phyloP scores from a whole-genome alignment of 441 rosid species.

The Isatis lusitanica region DNA sequence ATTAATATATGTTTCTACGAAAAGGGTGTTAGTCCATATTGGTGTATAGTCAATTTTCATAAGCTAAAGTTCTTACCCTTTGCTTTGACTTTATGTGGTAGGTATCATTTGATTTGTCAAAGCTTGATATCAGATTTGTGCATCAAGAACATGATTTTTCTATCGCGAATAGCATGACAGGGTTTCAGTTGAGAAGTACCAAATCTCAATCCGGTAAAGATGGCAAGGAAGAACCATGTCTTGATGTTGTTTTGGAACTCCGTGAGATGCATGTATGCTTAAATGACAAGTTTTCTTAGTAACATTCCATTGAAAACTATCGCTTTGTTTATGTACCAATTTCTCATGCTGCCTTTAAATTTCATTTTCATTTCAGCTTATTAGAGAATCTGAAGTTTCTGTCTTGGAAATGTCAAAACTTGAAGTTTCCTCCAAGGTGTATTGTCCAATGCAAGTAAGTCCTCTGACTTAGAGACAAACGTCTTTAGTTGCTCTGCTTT shows the following conservation, averaged over 20 bases:
- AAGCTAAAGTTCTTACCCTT: conserved; percentile 17
- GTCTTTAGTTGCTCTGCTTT: background rate
- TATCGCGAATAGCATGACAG: conserved; percentile 73
- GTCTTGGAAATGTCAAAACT: conserved; percentile 81
- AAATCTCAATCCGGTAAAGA: conserved; percentile 72
- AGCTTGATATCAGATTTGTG: conserved; percentile 74
- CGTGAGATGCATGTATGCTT: conserved; percentile 83
- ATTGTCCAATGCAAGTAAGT: conserved; percentile 78
- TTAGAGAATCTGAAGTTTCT: conserved; percentile 84
- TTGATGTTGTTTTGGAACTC: conserved; percentile 77
- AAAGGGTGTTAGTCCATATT: background rate
- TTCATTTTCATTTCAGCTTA: conserved; percentile 65
- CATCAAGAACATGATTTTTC: conserved; percentile 67
- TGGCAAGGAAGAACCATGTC: conserved; percentile 71
- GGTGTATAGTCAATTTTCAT: background rate
- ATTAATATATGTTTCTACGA: background rate
- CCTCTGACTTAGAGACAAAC: conserved; percentile 18
- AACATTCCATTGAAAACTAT: background rate
- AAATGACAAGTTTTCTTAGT: background rate
- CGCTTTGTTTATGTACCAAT: background rate
- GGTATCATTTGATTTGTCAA: conserved; percentile 78
- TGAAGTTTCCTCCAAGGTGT: conserved; percentile 61
- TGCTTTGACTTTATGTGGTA: conserved; percentile 41
- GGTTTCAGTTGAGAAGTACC: conserved; percentile 65
- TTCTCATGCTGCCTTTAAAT: conserved; percentile 31